Evolutionary conservation across 495 filamentous ascomycete genomes (phyloP).

Genomic region (Neurospora sp.): DNA sequence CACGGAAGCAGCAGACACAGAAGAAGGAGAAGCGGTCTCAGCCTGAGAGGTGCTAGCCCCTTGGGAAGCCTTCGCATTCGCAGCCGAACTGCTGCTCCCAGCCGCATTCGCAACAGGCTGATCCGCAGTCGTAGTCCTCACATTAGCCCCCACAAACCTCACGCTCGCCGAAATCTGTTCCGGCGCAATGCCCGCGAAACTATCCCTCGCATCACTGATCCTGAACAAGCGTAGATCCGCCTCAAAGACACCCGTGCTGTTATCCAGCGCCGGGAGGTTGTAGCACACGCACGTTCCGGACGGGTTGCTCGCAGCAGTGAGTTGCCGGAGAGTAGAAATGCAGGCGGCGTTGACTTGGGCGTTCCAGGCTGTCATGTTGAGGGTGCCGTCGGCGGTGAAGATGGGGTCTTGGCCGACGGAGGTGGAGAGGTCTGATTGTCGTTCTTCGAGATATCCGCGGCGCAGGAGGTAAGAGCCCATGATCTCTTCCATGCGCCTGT

Average conservation of each 20-base stretch:
- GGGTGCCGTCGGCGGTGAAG: conserved; percentile 21
- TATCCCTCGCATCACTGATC: conserved; percentile 43
- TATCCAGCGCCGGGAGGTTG: conserved; percentile 57
- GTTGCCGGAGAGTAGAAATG: conserved; percentile 29
- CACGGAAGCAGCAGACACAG: neutral
- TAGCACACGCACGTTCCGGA: conserved; percentile 72
- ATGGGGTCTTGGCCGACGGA: conserved; percentile 7
- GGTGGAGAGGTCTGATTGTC: conserved; percentile 6
- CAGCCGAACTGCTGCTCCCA: conserved; percentile 8
- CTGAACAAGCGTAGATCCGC: conserved; percentile 63
- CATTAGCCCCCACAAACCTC: conserved; percentile 48
- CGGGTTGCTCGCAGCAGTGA: conserved; percentile 49
- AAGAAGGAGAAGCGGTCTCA: neutral
- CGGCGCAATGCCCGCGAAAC: conserved; percentile 46
- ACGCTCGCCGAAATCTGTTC: conserved; percentile 48
- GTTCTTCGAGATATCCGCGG: conserved; percentile 9
- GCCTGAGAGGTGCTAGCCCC: neutral
- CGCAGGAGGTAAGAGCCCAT: conserved; percentile 13
- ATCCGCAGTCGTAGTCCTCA: conserved; percentile 13
- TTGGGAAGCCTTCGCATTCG: conserved; percentile 3
- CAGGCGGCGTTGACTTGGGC: conserved; percentile 43
- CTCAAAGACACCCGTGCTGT: conserved; percentile 53
- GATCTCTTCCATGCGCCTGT: conserved; percentile 19
- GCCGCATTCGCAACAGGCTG: conserved; percentile 1
- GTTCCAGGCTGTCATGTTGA: conserved; percentile 43